Evolutionary conservation across 371 early-diverging fungal species (phyloP).

Genomic region (Rhizomucor pusillus): DNA sequence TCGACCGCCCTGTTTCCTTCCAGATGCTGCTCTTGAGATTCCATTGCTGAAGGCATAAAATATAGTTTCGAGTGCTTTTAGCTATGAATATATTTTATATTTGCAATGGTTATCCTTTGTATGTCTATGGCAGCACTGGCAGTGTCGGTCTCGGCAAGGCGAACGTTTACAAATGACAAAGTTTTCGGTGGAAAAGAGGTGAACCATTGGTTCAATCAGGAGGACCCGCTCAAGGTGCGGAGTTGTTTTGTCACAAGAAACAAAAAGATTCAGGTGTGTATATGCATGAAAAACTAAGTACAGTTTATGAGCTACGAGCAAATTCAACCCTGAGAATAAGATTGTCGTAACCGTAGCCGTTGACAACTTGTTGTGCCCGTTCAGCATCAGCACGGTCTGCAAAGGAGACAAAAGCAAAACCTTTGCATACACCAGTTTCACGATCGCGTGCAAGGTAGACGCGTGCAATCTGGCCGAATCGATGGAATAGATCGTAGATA

Average conservation of each 20-base stretch:
- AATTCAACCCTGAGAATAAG: constrained; percentile 91
- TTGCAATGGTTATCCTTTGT: too few species aligned
- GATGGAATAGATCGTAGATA: constrained; percentile 83
- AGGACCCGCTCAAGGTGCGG: too few species aligned
- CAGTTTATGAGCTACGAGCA: constrained; percentile 40
- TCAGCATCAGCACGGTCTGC: constrained; percentile 79
- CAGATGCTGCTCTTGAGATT: constrained; percentile 8
- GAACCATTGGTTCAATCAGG: too few species aligned
- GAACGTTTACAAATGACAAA: too few species aligned
- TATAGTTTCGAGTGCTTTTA: too few species aligned
- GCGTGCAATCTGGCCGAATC: constrained; percentile 80
- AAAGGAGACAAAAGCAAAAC: constrained; percentile 95
- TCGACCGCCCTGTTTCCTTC: constrained; percentile 5
- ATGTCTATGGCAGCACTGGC: too few species aligned
- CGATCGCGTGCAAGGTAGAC: constrained; percentile 87
- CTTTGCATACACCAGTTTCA: constrained; percentile 86
- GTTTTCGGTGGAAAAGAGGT: too few species aligned
- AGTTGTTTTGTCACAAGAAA: too few species aligned
- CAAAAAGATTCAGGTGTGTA: too few species aligned
- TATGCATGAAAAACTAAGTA: not conserved
- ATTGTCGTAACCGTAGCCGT: constrained; percentile 93
- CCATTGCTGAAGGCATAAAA: constrained; percentile 8
- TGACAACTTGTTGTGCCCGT: constrained; percentile 79
- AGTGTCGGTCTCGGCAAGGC: too few species aligned
- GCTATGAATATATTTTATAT: too few species aligned